These are phyloP conservation scores for Lycium barbarum DNA, from an alignment of 257 asterid genomes.

Conservation along the genomic window DNA sequence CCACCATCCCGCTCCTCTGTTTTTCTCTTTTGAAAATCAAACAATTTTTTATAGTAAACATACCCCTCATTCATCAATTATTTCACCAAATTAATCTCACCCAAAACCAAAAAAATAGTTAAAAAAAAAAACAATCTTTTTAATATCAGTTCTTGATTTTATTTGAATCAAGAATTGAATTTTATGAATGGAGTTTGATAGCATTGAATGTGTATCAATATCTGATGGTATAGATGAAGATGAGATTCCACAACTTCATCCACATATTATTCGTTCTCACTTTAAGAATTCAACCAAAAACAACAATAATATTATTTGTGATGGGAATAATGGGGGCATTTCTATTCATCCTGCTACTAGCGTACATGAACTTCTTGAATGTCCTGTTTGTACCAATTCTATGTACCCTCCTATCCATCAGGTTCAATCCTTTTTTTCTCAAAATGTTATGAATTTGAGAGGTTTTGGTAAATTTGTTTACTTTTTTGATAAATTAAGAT, in stretches of 20 bases:
- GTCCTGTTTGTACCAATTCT: constrained; percentile 46
- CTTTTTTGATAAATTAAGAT: background rate
- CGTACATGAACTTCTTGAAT: constrained; percentile 68
- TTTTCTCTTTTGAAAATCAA: constrained; percentile 11
- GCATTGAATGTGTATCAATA: constrained; percentile 65
- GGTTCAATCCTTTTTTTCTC: constrained; percentile 38
- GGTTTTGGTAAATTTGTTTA: background rate
- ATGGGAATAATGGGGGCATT: constrained; percentile 16
- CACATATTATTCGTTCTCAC: constrained; percentile 48
- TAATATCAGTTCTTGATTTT: background rate
- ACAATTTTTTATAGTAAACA: background rate
- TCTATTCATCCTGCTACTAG: constrained; percentile 11
- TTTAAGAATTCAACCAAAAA: constrained; percentile 48
- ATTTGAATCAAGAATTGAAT: constrained; percentile 5
- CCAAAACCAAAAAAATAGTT: background rate
- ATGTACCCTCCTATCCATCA: constrained; percentile 81
- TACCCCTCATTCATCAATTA: background rate
- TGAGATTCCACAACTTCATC: constrained; percentile 52
- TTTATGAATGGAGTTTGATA: constrained; percentile 54
- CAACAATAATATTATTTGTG: constrained; percentile 30
- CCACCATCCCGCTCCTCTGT: constrained; percentile 29
- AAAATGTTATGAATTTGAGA: constrained; percentile 8
- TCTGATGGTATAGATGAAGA: constrained; percentile 66
- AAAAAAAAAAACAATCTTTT: background rate
- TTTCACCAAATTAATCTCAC: constrained; percentile 10